These are phyloP conservation scores for Phanerochaete carnosa DNA, from an alignment of 768 basidiomycete species.

Conservation along the genomic window DNA sequence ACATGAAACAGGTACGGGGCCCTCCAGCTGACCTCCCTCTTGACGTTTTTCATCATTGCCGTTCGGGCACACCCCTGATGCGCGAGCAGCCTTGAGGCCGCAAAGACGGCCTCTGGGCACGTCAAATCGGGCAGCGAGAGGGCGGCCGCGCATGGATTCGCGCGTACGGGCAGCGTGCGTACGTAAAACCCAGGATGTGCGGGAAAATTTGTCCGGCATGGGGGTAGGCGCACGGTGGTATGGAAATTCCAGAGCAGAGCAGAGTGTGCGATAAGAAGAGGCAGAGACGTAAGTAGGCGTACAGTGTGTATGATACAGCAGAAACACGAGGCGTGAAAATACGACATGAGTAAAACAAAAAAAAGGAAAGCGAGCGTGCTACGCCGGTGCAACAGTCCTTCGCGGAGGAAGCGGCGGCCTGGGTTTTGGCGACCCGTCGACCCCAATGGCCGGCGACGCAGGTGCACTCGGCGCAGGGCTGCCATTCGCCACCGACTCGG, in stretches of 20 bases:
- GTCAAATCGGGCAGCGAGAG: too few species aligned
- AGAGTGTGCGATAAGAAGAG: neutral
- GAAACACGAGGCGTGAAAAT: neutral
- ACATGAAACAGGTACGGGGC: too few species aligned
- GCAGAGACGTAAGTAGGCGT: neutral
- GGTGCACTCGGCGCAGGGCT: neutral
- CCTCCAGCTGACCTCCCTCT: too few species aligned
- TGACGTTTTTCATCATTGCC: too few species aligned
- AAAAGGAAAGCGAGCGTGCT: neutral
- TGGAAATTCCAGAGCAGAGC: neutral
- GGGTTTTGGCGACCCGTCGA: constrained; percentile 4
- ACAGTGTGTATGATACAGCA: constrained; percentile 12
- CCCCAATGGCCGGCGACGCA: neutral
- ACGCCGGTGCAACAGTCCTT: constrained; percentile 13
- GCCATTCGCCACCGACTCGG: neutral
- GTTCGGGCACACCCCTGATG: too few species aligned
- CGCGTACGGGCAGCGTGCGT: too few species aligned
- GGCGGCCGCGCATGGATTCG: too few species aligned
- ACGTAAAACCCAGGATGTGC: too few species aligned
- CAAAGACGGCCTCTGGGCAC: too few species aligned
- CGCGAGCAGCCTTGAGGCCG: too few species aligned
- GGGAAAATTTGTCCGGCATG: too few species aligned
- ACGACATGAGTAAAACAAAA: neutral
- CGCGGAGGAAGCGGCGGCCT: constrained; percentile 23
- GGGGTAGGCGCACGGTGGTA: too few species aligned